Percentiles rank a stretch among this genome's conserved stretches.
Conservation (phyloP, 352 stramenopile genomes). For the Globisporangium emineosum region DNA sequence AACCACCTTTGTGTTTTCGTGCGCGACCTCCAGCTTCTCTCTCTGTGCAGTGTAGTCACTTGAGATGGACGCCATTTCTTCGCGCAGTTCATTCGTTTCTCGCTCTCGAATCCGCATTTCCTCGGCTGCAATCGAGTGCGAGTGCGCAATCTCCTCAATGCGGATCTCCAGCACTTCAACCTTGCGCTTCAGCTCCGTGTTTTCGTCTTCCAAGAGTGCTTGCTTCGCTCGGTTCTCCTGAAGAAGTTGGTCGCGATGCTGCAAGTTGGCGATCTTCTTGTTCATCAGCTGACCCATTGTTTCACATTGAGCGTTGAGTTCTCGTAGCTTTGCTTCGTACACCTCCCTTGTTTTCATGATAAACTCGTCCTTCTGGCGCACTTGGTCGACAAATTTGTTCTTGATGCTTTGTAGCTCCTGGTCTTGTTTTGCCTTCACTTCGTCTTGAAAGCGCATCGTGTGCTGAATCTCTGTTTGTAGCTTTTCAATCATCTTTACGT, state of each 20-base stretch:
- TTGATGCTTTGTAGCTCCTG: constrained; percentile 59
- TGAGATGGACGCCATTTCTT: constrained; percentile 65
- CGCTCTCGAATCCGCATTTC: constrained; percentile 62
- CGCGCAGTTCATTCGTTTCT: constrained; percentile 48
- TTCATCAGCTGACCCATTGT: constrained; percentile 71
- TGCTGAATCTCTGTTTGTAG: constrained; percentile 61
- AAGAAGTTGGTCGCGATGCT: constrained; percentile 67
- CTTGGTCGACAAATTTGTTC: constrained; percentile 56
- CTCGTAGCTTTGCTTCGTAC: constrained; percentile 64
- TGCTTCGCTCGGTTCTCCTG: constrained; percentile 61
- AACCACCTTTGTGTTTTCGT: constrained; percentile 51
- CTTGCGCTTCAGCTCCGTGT: constrained; percentile 71
- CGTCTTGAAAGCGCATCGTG: constrained; percentile 49
- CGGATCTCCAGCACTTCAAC: constrained; percentile 74
- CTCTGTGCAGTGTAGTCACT: constrained; percentile 62
- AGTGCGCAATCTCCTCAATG: constrained; percentile 70
- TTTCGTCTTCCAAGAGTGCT: constrained; percentile 65
- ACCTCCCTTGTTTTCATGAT: constrained; percentile 47
- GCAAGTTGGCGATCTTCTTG: constrained; percentile 63
- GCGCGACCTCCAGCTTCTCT: constrained; percentile 50
- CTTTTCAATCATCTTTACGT: constrained; percentile 45
- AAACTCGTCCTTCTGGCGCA: constrained; percentile 66
- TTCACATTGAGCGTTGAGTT: constrained; percentile 65
- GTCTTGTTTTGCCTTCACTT: constrained; percentile 58
- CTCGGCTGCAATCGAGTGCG: constrained; percentile 52